Conservation (phyloP, 2,329 filamentous ascomycete species). For the Triangularia verruculosa region DNA sequence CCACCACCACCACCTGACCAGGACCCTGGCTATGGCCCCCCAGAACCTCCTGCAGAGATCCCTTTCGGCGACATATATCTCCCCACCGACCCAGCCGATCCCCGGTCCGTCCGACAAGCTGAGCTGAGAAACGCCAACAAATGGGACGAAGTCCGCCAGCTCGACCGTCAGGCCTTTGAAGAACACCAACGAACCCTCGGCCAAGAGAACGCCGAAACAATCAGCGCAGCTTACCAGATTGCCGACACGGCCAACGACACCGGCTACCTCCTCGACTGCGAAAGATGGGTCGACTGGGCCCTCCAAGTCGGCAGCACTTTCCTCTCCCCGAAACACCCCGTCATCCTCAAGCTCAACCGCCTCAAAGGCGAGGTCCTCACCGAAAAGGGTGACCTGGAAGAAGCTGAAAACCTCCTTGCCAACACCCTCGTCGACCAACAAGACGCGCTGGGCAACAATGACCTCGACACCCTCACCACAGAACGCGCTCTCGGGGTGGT, state of each 20-base stretch:
- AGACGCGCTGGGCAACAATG: background rate
- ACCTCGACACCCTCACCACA: background rate
- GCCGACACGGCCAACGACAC: background rate
- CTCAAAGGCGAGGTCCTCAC: background rate
- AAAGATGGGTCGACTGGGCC: background rate
- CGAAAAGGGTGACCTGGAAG: background rate
- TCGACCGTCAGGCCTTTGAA: background rate
- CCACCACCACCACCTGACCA: background rate
- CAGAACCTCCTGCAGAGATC: background rate
- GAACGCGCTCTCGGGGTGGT: background rate
- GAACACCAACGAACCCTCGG: background rate
- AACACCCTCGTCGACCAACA: background rate
- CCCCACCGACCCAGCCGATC: background rate
- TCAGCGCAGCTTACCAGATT: background rate
- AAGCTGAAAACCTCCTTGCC: background rate
- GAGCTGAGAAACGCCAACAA: background rate
- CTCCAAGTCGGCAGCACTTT: background rate
- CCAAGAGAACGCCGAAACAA: background rate
- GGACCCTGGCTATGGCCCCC: background rate
- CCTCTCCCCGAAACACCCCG: background rate
- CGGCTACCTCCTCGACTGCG: background rate
- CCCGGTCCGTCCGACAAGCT: background rate
- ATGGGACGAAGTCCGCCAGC: background rate
- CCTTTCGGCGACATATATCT: background rate
- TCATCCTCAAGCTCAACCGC: background rate